Evolutionary conservation across 116 monocot genomes (phyloP).

Genomic region (Thalassia testudinum): DNA sequence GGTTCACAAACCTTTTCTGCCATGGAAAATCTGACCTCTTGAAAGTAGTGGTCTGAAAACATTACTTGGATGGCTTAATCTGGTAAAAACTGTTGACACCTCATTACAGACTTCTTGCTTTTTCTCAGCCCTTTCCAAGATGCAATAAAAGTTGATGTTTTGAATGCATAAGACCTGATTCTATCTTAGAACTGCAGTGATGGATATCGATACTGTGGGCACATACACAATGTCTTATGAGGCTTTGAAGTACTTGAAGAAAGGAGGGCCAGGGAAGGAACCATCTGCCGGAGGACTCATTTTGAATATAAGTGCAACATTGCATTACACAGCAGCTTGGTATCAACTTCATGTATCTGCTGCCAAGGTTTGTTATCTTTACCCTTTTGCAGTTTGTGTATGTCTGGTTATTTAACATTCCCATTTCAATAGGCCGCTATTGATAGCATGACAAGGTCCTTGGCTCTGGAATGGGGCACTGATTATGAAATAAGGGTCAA

Average conservation of each 20-base stretch:
- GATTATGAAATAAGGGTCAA: slow-evolving; percentile 91
- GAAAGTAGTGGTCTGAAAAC: no score
- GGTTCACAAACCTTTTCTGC: no score
- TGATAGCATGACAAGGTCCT: slow-evolving; percentile 80
- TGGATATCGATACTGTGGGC: slow-evolving; percentile 90
- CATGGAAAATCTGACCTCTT: no score
- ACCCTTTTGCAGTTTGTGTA: no score
- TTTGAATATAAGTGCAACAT: slow-evolving; percentile 85
- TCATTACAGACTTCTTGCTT: no score
- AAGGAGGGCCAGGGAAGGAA: slow-evolving; percentile 46
- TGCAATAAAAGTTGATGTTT: no score
- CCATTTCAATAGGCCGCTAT: slow-evolving; percentile 53
- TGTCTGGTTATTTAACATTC: not conserved
- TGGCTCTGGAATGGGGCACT: slow-evolving; percentile 94
- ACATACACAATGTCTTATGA: slow-evolving; percentile 89
- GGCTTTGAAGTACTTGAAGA: slow-evolving; percentile 79
- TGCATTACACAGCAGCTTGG: slow-evolving; percentile 92
- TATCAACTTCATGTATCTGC: slow-evolving; percentile 94
- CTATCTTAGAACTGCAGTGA: slow-evolving; percentile 32
- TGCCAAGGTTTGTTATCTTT: slow-evolving; percentile 50
- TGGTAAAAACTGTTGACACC: no score
- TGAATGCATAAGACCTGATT: no score
- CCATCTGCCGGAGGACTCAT: slow-evolving; percentile 59
- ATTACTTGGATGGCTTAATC: no score
- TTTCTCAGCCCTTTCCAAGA: no score